These are phyloP conservation scores for Epichloe aotearoae DNA, from an alignment of 2,329 filamentous ascomycete species.

Conservation along the genomic window DNA sequence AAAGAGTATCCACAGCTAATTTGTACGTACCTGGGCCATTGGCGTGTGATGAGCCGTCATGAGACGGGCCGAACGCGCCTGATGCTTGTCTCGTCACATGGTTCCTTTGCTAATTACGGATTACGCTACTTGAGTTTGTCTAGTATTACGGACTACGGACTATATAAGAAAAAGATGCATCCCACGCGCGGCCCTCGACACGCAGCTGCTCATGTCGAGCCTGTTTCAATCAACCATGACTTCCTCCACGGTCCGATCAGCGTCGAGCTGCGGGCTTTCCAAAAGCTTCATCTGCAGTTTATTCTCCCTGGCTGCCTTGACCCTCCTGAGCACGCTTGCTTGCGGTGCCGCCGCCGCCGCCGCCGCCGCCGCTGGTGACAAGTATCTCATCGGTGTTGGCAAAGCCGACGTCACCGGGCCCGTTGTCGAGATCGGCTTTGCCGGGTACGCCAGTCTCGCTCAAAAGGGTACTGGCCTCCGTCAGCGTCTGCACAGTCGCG, in stretches of 20 bases:
- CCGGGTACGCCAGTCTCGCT: constrained; percentile 78
- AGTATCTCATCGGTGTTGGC: constrained; percentile 41
- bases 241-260: no score
- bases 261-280: background rate
- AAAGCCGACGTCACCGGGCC: constrained; percentile 54
- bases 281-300: constrained; percentile 5
- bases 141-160: no score
- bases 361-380: constrained; percentile 13
- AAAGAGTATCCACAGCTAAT: no score
- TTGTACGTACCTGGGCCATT: no score
- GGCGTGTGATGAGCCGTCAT: no score
- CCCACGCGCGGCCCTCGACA: no score
- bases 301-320: constrained; percentile 1
- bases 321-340: background rate
- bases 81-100: no score
- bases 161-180: no score
- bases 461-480: constrained; percentile 78
- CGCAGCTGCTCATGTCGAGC: no score
- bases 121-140: no score
- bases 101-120: no score
- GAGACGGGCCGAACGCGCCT: no score
- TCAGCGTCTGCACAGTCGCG: constrained; percentile 76
- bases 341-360: background rate
- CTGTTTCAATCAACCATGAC: background rate
- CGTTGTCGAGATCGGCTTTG: constrained; percentile 80